phyloP scores from a whole-genome alignment of 2,329 filamentous ascomycete genomes.

The Tolypocladium guangdongense region DNA sequence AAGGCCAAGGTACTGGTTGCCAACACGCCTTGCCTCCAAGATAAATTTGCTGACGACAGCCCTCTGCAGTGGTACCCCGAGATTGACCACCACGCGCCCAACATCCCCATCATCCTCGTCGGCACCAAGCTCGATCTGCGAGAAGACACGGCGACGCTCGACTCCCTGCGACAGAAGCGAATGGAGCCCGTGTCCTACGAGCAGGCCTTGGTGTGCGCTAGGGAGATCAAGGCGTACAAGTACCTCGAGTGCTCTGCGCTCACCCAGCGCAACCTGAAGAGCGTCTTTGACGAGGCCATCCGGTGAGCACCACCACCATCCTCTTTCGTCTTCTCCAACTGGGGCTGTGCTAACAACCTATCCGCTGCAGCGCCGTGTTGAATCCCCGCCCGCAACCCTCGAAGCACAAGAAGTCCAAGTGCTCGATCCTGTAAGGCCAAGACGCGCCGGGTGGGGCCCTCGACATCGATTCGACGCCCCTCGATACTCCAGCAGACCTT shows the following conservation, averaged over 20 bases:
- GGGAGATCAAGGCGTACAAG: constrained; percentile 92
- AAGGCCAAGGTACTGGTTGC: constrained; percentile 71
- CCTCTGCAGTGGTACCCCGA: constrained; percentile 78
- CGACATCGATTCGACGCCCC: not conserved
- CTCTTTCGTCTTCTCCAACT: not conserved
- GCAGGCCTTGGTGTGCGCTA: constrained; percentile 76
- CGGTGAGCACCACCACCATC: constrained; percentile 49
- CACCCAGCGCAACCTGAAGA: constrained; percentile 95
- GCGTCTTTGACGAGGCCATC: constrained; percentile 97
- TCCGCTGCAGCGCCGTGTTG: constrained; percentile 49
- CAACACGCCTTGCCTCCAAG: not conserved
- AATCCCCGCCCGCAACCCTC: constrained; percentile 50
- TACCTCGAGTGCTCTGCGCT: constrained; percentile 97
- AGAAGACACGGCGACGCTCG: constrained; percentile 74
- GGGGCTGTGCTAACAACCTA: not conserved
- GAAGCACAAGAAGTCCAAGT: constrained; percentile 56
- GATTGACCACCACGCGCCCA: constrained; percentile 92
- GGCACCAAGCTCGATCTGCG: constrained; percentile 94
- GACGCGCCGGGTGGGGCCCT: not conserved
- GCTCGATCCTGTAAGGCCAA: constrained; percentile 51
- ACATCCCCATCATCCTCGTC: constrained; percentile 92
- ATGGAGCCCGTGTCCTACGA: constrained; percentile 90
- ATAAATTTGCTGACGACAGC: constrained; percentile 6
- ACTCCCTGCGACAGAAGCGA: constrained; percentile 77
- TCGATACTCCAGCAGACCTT: not conserved